Evolutionary conservation across 495 filamentous ascomycete species (phyloP).

Genomic region (Xylaria grammica): DNA sequence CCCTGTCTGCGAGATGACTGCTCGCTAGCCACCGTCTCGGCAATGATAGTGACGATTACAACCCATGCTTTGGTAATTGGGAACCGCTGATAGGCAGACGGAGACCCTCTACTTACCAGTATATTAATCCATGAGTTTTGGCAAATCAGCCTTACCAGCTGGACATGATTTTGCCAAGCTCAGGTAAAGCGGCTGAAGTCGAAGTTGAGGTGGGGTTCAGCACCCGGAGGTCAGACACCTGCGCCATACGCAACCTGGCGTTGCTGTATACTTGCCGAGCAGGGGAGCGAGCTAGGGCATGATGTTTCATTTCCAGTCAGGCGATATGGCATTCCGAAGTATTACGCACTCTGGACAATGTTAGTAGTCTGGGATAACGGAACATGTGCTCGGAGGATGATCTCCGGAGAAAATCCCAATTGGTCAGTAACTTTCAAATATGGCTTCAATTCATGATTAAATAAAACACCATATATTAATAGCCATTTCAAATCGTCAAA

Average conservation of each 20-base stretch:
- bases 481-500: neutral
- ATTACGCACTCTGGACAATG: slow-evolving; percentile 6
- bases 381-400: slow-evolving; percentile 11
- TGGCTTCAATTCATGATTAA: neutral
- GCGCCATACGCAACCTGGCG: slow-evolving; percentile 7
- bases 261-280: slow-evolving; percentile 13
- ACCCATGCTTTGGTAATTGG: slow-evolving; percentile 19
- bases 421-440: neutral
- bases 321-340: neutral
- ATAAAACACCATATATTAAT: neutral
- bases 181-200: slow-evolving; percentile 37
- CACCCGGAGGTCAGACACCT: neutral
- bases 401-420: slow-evolving; percentile 10
- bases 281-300: neutral
- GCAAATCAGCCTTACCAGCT: slow-evolving; percentile 38
- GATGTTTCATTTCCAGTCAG: neutral
- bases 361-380: slow-evolving; percentile 7
- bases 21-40: slow-evolving; percentile 27
- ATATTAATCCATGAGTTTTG: slow-evolving; percentile 26
- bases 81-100: slow-evolving; percentile 17
- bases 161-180: slow-evolving; percentile 29
- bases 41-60: slow-evolving; percentile 27
- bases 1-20: slow-evolving; percentile 8
- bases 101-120: neutral
- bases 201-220: slow-evolving; percentile 25